Base-by-base conservation (phyloP, 2,329 filamentous ascomycete genomes). In the Monosporascus sp. region DNA sequence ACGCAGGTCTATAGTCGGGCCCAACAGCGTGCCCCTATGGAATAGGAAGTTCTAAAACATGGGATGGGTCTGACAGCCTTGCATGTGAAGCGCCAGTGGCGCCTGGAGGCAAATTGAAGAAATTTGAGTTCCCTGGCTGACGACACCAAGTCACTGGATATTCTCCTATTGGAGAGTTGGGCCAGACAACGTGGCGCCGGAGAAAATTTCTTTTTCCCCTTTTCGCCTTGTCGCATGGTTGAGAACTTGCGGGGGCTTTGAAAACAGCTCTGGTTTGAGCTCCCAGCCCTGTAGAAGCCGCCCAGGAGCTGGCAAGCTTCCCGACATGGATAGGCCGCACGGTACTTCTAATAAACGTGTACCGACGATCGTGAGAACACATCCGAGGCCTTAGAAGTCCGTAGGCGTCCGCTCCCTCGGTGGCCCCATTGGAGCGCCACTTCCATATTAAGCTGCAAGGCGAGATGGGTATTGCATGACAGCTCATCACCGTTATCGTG, bases 401-500 rank as follows among this genome's bases (percentile, higher is more conserved):
- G 26, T 31, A 22, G 40, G 43, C 43, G n/a, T 46, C 22, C 41
- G 9, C 43, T 9, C 3, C 24, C 11, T 27, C 43, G 7, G 43
- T 46, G 22, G 43, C 11, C 26, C 14, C 24, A 46, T 27, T 17
- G 43, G 24, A 17, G 43, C 43, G 43, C 43, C 43, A 19, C 43
- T 17, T 17, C 14, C 14, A 31, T 46, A 31, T 46, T 45, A 46
- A 46, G 14, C 11, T 46, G 43, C 43, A 46, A 46, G 43, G 24
- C 24, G 43, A 27, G n/a, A 26, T 44, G 24, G 22, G 43, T 46
- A 46, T 46, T 26, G n/a, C 43, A 17, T 46, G 43, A 46, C 43
- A 46, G 43, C 22, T 46, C 43, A 46, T 17, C 43, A n/a, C 50
- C 51, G 41, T 49, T 55, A 53, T 56, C 49, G 54, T 51, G 50